Percentiles rank a stretch among this genome's conserved stretches.
Conservation (phyloP, 139 green algal species). For the Trebouxia sp. region DNA sequence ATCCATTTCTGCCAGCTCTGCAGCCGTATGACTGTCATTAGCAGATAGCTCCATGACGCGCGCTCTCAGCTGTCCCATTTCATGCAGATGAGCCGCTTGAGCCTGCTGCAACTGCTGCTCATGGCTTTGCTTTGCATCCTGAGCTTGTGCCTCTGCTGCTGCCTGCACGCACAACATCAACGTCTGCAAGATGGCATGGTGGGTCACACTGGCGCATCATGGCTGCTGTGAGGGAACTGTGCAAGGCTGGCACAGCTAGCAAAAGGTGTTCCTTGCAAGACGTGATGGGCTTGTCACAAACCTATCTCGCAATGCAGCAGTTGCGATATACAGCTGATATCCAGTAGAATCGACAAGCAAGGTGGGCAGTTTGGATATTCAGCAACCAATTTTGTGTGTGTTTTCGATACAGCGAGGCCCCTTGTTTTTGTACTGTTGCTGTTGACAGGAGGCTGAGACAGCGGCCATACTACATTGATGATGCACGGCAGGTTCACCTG, state of each 20-base stretch:
- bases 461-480: too few relatives aligned
- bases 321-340: too few relatives aligned
- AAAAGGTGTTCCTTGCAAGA: too few relatives aligned
- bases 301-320: too few relatives aligned
- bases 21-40: background rate
- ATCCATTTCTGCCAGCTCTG: constrained; percentile 17
- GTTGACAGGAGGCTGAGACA: background rate
- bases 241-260: background rate
- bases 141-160: constrained; percentile 4
- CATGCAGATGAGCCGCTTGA: background rate
- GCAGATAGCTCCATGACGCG: background rate
- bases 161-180: background rate
- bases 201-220: background rate
- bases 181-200: background rate
- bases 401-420: too few relatives aligned
- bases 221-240: background rate
- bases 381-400: too few relatives aligned
- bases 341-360: too few relatives aligned
- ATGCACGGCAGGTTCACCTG: background rate
- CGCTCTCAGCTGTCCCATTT: background rate
- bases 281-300: too few relatives aligned
- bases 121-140: background rate
- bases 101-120: constrained; percentile 10
- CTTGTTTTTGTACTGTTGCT: too few relatives aligned
- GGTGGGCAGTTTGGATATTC: too few relatives aligned